These are phyloP conservation scores for Galeopsis tetrahit DNA, from an alignment of 257 asterid species.

Conservation along the genomic window DNA sequence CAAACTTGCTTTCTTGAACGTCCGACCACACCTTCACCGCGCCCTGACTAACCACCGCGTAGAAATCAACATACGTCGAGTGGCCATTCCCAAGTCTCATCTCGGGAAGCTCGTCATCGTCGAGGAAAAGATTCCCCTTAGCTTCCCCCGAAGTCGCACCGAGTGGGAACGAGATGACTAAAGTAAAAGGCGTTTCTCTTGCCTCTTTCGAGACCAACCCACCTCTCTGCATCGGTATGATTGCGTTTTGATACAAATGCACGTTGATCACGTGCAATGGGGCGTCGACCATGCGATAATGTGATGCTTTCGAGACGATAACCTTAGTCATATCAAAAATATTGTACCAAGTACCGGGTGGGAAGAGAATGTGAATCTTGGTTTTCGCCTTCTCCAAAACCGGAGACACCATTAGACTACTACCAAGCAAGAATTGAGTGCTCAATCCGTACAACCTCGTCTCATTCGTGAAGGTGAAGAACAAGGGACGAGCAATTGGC, in stretches of 20 bases:
- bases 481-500: constrained; percentile 80
- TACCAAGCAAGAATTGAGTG: constrained; percentile 79
- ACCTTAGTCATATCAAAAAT: constrained; percentile 70
- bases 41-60: constrained; percentile 51
- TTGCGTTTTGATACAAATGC: constrained; percentile 71
- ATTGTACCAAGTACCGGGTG: constrained; percentile 78
- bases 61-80: constrained; percentile 59
- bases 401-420: constrained; percentile 77
- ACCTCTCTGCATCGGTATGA: constrained; percentile 78
- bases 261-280: constrained; percentile 72
- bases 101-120: constrained; percentile 70
- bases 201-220: constrained; percentile 76
- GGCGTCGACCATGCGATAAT: constrained; percentile 57
- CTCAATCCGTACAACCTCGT: constrained; percentile 59
- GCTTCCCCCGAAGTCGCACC: constrained; percentile 57
- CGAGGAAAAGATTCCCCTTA: constrained; percentile 63
- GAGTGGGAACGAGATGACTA: constrained; percentile 63
- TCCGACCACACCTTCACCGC: constrained; percentile 69
- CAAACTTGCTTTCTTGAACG: constrained; percentile 67
- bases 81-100: constrained; percentile 69
- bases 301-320: constrained; percentile 50
- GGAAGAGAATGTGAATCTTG: constrained; percentile 59
- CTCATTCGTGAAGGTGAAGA: constrained; percentile 65
- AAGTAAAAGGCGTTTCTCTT: constrained; percentile 68
- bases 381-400: constrained; percentile 54